Evolutionary conservation across 2,329 filamentous ascomycete genomes (phyloP), one percentile per base, ranked within the genome.

Genomic region (Verticillium alfalfae): DNA sequence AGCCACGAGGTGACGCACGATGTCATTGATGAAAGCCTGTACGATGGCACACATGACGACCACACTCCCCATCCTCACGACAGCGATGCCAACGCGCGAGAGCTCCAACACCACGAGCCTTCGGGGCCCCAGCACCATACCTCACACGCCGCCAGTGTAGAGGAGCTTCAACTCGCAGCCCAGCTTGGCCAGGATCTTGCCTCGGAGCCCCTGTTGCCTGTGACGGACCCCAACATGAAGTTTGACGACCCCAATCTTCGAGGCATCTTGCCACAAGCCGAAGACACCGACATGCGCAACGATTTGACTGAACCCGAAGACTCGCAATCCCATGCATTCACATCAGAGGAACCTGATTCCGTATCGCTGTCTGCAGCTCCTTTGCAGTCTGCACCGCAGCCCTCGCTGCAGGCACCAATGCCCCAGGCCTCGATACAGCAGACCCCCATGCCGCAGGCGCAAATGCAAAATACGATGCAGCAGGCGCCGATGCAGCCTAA

Each of bases 121-220:
- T 70, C 75, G 15, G 69, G 75, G 16, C 71, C 77, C 22, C 77
- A 77, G 55, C 79, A 79, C 34, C 78, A 80, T 56, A 68, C 74
- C 12, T 67, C 75, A 15, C 54, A 56, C 18, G 74, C 79, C 2
- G 73, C 79, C 39, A 84, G 80, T 62, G 76, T 79, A 5, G 83
- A 84, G 66, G 84, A 86, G 72, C 75, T 86, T 52, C 84, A 85
- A 70, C 74, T 86, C 45, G 83, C 84, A 15, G 83, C 84, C 10
- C 84, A 86, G 68, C 73, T 87, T 52, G 83, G 82, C 57, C 81
- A 84, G 63, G 82, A 79, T 54, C 74, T 86, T 16, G 80, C 82
- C 34, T 72, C 75, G 10, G 70, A 76, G 13, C 77, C 81, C 39
- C 79, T 83, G 62, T 78, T 85, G 70, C 73, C 78, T n/a, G 72